Conservation (phyloP, 2,329 filamentous ascomycete species). For the Neopestalotiopsis sp. region DNA sequence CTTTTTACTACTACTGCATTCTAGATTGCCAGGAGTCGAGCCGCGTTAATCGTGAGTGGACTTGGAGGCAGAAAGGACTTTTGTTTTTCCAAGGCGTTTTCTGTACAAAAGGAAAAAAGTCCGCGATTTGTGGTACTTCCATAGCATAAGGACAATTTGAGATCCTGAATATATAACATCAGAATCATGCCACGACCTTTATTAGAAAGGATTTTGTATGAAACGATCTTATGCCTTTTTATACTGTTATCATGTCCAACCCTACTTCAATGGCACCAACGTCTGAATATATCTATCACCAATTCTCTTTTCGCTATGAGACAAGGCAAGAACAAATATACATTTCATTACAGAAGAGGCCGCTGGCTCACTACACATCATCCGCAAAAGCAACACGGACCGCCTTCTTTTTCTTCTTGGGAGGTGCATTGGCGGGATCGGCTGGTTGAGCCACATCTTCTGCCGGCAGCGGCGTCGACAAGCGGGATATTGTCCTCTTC, state of each 20-base stretch:
- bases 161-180: background rate
- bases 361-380: background rate
- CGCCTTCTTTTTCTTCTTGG: slow-evolving; percentile 7
- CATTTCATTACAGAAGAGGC: too few relatives aligned
- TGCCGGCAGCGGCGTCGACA: slow-evolving; percentile 1
- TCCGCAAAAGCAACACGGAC: slow-evolving; percentile 8
- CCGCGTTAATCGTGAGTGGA: background rate
- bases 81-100: background rate
- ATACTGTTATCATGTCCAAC: too few relatives aligned
- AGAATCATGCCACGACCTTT: background rate
- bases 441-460: background rate
- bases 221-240: too few relatives aligned
- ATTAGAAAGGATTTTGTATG: too few relatives aligned
- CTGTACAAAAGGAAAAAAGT: background rate
- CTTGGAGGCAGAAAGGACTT: background rate
- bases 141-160: background rate
- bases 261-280: too few relatives aligned
- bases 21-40: background rate
- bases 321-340: too few relatives aligned
- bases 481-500: slow-evolving; percentile 9
- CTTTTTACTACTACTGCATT: background rate
- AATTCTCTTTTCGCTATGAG: too few relatives aligned
- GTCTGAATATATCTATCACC: too few relatives aligned
- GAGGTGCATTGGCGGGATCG: background rate
- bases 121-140: background rate